These are phyloP conservation scores for Claviceps cyperi DNA, from an alignment of 2,329 filamentous ascomycete species.

Conservation along the genomic window DNA sequence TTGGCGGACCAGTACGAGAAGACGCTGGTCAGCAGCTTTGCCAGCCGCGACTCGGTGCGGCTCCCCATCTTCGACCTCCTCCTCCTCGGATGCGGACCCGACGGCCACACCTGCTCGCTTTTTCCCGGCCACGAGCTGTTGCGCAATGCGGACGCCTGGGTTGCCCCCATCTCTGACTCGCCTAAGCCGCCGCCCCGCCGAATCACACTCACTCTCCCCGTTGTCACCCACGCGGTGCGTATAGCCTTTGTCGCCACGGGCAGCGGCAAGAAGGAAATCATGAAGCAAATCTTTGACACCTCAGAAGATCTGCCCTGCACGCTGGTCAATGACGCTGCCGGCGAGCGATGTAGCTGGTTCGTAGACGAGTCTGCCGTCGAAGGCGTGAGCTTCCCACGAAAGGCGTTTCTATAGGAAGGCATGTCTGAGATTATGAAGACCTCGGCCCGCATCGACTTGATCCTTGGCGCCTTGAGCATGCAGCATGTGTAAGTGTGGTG, in stretches of 20 bases:
- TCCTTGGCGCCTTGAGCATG: neutral
- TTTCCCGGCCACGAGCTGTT: constrained; percentile 84
- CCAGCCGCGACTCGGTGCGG: constrained; percentile 83
- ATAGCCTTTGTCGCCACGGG: constrained; percentile 90
- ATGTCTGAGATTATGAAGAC: neutral
- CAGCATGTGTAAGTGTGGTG: neutral
- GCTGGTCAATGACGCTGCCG: constrained; percentile 70
- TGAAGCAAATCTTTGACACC: constrained; percentile 83
- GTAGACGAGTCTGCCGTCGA: constrained; percentile 76
- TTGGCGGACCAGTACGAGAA: constrained; percentile 91
- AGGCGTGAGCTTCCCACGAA: constrained; percentile 68
- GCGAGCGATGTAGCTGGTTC: constrained; percentile 90
- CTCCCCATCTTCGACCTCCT: constrained; percentile 91
- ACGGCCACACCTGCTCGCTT: constrained; percentile 92
- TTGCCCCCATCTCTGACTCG: constrained; percentile 79
- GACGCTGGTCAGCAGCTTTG: constrained; percentile 70
- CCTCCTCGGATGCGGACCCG: constrained; percentile 83
- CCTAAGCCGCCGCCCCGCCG: constrained; percentile 85
- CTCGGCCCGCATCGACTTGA: neutral
- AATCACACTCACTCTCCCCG: constrained; percentile 84
- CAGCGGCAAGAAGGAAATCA: constrained; percentile 73
- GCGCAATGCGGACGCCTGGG: constrained; percentile 80
- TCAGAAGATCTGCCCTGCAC: constrained; percentile 63
- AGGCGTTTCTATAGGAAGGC: constrained; percentile 39
- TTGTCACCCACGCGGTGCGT: constrained; percentile 73